A percentile compares a stretch with the other conserved stretches of the same genome.
Conservation (phyloP, 2,329 filamentous ascomycete genomes). For the Aspergillus sp. region DNA sequence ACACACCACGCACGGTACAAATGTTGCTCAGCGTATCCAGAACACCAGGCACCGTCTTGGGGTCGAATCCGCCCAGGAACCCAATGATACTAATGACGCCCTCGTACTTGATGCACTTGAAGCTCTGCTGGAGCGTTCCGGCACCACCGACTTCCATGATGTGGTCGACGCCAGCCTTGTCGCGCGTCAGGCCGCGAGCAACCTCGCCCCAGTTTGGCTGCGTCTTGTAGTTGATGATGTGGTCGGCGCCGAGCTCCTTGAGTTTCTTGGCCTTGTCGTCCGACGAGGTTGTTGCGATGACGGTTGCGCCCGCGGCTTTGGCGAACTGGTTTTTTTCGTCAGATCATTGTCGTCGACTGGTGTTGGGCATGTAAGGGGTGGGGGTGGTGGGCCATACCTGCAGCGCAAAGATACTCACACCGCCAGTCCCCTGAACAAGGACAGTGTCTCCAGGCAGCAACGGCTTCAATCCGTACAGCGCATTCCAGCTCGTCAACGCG, state of each 20-base stretch:
- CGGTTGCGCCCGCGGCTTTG: conserved; percentile 55
- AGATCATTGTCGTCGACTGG: too few relatives aligned
- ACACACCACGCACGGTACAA: conserved; percentile 61
- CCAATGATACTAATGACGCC: conserved; percentile 62
- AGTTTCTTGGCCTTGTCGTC: conserved; percentile 59
- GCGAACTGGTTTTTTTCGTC: conserved; percentile 44
- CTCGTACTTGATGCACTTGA: conserved; percentile 60
- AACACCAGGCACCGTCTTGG: conserved; percentile 55
- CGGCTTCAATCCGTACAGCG: conserved; percentile 61
- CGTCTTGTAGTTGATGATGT: conserved; percentile 65
- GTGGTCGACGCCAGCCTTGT: conserved; percentile 62
- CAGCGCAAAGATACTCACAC: conserved; percentile 62
- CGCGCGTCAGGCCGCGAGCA: conserved; percentile 56
- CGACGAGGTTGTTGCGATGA: conserved; percentile 65
- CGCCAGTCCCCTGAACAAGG: conserved; percentile 65
- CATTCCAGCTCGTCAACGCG: conserved; percentile 69
- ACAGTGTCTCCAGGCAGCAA: conserved; percentile 61
- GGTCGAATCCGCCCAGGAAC: conserved; percentile 57
- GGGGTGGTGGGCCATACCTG: conserved; percentile 41
- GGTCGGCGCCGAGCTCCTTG: conserved; percentile 60
- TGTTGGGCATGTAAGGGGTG: neutral
- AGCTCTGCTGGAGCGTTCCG: conserved; percentile 61
- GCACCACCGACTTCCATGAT: conserved; percentile 70
- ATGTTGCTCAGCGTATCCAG: conserved; percentile 56
- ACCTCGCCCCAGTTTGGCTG: conserved; percentile 64